Evolutionary conservation across 768 basidiomycete species (phyloP).

Genomic region (Strobilomyces confusus): DNA sequence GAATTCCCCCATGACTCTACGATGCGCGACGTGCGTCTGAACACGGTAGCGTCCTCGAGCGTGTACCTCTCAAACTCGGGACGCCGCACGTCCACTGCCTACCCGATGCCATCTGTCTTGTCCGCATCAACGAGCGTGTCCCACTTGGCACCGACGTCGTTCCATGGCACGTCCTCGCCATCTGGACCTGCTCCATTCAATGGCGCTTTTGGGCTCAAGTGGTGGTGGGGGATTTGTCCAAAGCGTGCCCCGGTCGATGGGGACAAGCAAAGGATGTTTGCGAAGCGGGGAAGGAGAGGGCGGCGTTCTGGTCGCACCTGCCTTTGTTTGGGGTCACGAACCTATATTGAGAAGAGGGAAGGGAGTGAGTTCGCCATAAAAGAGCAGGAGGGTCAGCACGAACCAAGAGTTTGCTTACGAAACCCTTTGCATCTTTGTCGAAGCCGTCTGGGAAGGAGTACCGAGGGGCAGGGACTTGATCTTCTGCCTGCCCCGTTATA

Average conservation of each 20-base stretch:
- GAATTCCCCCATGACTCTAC: constrained; percentile 38
- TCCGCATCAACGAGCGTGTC: constrained; percentile 39
- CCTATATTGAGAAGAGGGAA: constrained; percentile 35
- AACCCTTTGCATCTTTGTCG: too few relatives aligned
- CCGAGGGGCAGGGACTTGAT: too few relatives aligned
- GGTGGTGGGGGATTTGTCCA: constrained; percentile 63
- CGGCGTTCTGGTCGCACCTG: constrained; percentile 48
- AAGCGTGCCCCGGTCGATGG: constrained; percentile 56
- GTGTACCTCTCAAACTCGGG: constrained; percentile 27
- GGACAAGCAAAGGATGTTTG: constrained; percentile 57
- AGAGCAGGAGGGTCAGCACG: neutral
- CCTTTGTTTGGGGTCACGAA: constrained; percentile 54
- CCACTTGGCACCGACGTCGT: constrained; percentile 53
- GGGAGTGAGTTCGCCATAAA: neutral
- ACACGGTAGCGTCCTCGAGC: constrained; percentile 6
- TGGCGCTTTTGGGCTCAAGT: constrained; percentile 46
- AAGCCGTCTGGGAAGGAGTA: too few relatives aligned
- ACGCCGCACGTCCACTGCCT: constrained; percentile 47
- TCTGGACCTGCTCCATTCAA: constrained; percentile 18
- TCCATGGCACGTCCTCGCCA: constrained; percentile 39
- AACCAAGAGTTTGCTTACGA: too few relatives aligned
- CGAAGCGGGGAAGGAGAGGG: constrained; percentile 46
- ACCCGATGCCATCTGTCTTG: constrained; percentile 40
- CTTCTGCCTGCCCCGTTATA: too few relatives aligned
- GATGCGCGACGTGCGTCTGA: constrained; percentile 24